Evolutionary conservation across 2,329 filamentous ascomycete genomes (phyloP), one percentile per base, ranked within the genome.

Genomic region (Chaetomium strumarium): DNA sequence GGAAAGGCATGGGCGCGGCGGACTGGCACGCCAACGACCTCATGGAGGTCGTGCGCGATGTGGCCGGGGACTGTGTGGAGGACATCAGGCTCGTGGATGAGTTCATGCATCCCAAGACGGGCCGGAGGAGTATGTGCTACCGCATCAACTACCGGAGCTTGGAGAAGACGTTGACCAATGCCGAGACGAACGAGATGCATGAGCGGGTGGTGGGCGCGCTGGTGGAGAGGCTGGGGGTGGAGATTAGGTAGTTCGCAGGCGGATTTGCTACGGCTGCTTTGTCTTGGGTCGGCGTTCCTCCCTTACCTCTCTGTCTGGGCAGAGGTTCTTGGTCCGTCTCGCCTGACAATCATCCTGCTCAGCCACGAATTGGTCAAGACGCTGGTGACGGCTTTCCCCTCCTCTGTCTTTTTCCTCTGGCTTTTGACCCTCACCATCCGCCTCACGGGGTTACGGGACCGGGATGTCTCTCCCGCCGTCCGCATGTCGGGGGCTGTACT

Each of bases 11-110:
- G 36, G 74, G 68, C 62, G 68, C 61, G 53, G 65, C 69, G 29
- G 71, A 74, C 61, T 90, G 96, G 66, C 92, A 97, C 68, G 91
- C 95, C 68, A 97, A 97, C 70, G 93, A 99, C 69, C 76, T 97
- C 47, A 97, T 97, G 92, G 93, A 97, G 71, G 80, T 96, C 52
- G 88, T 96, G 16, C 84, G 93, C 59, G 84, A 84, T 60, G 77
- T 92, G 43, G 88, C 83, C 10, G 91, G 90, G 46, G 88, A 95
- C 67, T 71, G 84, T 19, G 90, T 93, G 34, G 93, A 99, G 71
- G 90, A 96, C 67, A 92, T 97, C 46, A 77, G 75, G 56, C 75
- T 95, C 29, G 82, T 89, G 48, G 93, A 97, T 70, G 81, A 89
- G 66, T 99, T 97, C 68, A 83, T 80, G 44, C 90, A 97, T 70